These are phyloP conservation scores for Rutstroemia sp. DNA, from an alignment of 2,329 filamentous ascomycete species.

Conservation along the genomic window DNA sequence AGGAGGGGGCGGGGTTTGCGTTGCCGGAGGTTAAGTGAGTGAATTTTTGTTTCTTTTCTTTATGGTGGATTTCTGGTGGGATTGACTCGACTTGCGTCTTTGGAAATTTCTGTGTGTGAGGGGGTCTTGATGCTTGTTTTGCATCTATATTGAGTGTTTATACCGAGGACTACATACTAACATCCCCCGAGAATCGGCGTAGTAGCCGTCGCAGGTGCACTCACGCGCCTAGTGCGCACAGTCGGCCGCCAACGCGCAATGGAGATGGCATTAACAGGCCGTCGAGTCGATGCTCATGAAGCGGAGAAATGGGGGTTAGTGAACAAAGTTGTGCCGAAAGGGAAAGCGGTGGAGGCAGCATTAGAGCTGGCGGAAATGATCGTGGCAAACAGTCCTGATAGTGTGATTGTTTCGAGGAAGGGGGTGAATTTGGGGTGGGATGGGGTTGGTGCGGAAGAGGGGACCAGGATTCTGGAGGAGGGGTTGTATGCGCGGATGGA, in stretches of 20 bases:
- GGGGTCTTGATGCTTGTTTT: too few species aligned
- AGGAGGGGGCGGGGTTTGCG: slow-evolving; percentile 50
- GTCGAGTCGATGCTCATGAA: slow-evolving; percentile 50
- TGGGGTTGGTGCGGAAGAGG: slow-evolving; percentile 52
- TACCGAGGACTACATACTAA: too few species aligned
- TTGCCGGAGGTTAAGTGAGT: slow-evolving; percentile 57
- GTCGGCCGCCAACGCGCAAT: slow-evolving; percentile 63
- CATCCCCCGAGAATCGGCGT: slow-evolving; percentile 46
- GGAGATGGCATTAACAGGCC: slow-evolving; percentile 63
- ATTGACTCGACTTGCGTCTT: too few species aligned
- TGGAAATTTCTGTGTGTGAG: too few species aligned
- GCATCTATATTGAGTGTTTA: too few species aligned
- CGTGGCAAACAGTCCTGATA: slow-evolving; percentile 63
- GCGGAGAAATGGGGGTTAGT: slow-evolving; percentile 61
- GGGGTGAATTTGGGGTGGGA: slow-evolving; percentile 70
- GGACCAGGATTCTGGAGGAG: slow-evolving; percentile 47
- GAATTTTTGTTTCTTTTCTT: too few species aligned
- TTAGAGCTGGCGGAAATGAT: slow-evolving; percentile 54
- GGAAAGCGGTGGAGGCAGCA: slow-evolving; percentile 47
- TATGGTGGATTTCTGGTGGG: too few species aligned
- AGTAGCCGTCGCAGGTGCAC: slow-evolving; percentile 61
- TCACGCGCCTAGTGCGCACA: slow-evolving; percentile 57
- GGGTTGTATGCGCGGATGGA: slow-evolving; percentile 53
- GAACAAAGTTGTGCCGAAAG: slow-evolving; percentile 52
- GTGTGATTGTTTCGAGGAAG: slow-evolving; percentile 65